These are phyloP conservation scores for Nephelium lappaceum DNA, from an alignment of 345 rosid species.

Conservation along the genomic window DNA sequence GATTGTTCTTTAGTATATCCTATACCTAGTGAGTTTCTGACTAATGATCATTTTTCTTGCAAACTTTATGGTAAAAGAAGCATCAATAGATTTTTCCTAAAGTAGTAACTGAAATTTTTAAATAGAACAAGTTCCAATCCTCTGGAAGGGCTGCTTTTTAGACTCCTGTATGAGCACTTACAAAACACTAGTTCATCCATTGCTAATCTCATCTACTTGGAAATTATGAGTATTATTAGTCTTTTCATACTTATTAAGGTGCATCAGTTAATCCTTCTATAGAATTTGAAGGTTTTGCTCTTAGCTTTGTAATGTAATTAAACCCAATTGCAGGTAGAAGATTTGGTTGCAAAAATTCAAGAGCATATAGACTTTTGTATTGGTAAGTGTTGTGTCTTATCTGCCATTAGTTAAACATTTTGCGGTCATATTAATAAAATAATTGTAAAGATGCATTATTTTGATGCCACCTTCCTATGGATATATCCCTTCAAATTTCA, in stretches of 20 bases:
- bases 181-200: neutral
- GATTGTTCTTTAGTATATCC: neutral
- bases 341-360: conserved; percentile 58
- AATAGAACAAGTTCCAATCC: neutral
- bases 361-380: conserved; percentile 66
- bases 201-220: neutral
- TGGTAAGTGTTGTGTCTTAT: conserved; percentile 45
- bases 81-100: neutral
- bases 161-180: neutral
- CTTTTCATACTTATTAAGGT: neutral
- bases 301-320: neutral
- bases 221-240: neutral
- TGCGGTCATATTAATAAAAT: neutral
- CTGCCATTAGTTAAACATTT: neutral
- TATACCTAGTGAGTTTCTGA: neutral
- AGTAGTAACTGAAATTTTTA: neutral
- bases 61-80: neutral
- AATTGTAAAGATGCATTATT: neutral
- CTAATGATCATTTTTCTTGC: neutral
- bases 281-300: neutral
- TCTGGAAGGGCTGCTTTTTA: neutral
- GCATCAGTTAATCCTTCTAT: neutral
- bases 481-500: neutral
- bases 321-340: conserved; percentile 63
- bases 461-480: neutral